phyloP scores from a whole-genome alignment of 1,284 basidiomycete genomes.

The Naganishia sp. region DNA sequence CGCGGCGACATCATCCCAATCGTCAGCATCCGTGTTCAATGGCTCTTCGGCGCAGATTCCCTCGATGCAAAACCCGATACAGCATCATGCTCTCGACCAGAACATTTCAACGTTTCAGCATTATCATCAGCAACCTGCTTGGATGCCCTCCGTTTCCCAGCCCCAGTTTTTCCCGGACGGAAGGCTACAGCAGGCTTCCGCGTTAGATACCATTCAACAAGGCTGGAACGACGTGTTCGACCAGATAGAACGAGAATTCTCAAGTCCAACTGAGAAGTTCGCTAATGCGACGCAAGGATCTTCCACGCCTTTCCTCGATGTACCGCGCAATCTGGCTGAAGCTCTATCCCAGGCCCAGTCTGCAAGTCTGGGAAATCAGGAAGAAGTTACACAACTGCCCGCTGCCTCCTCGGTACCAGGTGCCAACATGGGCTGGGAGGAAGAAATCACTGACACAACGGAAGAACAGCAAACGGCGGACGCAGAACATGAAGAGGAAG shows the following conservation, averaged over 20 bases:
- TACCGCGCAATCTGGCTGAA: conserved; percentile 19
- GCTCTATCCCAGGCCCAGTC: conserved; percentile 14
- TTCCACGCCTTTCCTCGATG: conserved; percentile 3
- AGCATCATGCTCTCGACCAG: background rate
- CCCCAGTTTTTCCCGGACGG: conserved; percentile 20
- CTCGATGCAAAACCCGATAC: too few species aligned
- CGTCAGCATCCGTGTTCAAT: background rate
- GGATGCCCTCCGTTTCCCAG: conserved; percentile 13
- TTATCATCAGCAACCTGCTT: background rate
- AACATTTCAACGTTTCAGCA: conserved; percentile 5
- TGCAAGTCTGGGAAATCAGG: too few species aligned
- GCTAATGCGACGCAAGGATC: background rate
- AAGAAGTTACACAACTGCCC: background rate
- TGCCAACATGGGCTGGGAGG: conserved; percentile 20
- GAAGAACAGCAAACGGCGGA: background rate
- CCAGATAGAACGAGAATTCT: conserved; percentile 20
- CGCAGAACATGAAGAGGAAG: conserved; percentile 8
- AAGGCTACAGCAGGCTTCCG: conserved; percentile 12
- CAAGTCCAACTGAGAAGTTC: background rate
- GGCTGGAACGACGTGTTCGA: conserved; percentile 17
- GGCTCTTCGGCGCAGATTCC: background rate
- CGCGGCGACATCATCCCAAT: background rate
- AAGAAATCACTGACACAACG: conserved; percentile 10
- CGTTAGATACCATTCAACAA: conserved; percentile 18
- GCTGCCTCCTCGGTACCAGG: background rate